Evolutionary conservation across 495 filamentous ascomycete species (phyloP).

Genomic region (Penicillium paxilli): DNA sequence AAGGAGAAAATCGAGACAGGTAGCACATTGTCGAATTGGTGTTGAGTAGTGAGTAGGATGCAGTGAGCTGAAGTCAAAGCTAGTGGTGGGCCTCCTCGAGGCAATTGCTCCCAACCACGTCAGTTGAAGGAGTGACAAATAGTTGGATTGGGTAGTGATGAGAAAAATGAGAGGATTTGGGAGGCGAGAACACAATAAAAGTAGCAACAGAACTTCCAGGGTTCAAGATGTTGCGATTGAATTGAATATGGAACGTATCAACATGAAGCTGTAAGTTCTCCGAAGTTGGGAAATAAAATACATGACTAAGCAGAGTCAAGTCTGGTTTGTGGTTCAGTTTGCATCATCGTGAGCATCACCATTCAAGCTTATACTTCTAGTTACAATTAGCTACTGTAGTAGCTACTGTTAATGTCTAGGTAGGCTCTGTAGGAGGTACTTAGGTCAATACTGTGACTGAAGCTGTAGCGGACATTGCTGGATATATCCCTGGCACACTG

Average conservation of each 20-base stretch:
- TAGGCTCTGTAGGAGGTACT: no score
- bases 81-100: no score
- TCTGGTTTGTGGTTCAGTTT: conserved; percentile 24
- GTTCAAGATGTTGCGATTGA: neutral
- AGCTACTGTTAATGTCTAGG: no score
- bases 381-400: neutral
- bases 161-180: neutral
- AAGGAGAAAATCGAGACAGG: neutral
- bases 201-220: neutral
- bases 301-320: conserved; percentile 21
- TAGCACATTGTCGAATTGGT: neutral
- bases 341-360: conserved; percentile 41
- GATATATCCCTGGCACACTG: no score
- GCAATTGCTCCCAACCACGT: neutral
- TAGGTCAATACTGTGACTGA: no score
- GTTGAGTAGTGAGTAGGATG: neutral
- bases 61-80: neutral
- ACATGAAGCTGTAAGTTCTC: no score
- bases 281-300: conserved; percentile 16
- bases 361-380: conserved; percentile 10
- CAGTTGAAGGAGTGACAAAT: neutral
- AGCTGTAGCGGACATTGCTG: no score
- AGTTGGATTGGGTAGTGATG: neutral
- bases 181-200: neutral
- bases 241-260: no score